These are phyloP conservation scores for Macroventuria anomochaeta DNA, from an alignment of 2,329 filamentous ascomycete genomes.

Conservation along the genomic window DNA sequence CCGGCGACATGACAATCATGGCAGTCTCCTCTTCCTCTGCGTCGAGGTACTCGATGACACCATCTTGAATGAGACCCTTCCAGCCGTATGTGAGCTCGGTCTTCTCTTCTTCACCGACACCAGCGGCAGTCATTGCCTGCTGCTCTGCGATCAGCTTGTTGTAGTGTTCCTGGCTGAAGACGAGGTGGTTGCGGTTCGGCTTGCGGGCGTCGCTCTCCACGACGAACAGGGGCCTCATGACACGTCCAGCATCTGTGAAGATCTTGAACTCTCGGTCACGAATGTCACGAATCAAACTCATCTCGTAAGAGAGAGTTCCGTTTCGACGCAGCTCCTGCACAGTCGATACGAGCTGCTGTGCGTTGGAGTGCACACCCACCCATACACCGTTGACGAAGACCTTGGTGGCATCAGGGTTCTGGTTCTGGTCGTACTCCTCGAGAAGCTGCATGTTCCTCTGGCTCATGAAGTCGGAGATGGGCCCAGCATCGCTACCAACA, in stretches of 20 bases:
- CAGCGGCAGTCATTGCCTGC: constrained; percentile 62
- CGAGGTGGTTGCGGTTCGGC: constrained; percentile 75
- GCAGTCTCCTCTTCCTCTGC: constrained; percentile 98
- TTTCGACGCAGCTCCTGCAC: constrained; percentile 80
- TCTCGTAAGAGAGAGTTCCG: constrained; percentile 86
- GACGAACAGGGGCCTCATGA: constrained; percentile 92
- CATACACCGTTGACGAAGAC: constrained; percentile 98
- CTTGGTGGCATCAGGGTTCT: constrained; percentile 90
- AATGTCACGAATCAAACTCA: constrained; percentile 94
- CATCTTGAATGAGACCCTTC: constrained; percentile 81
- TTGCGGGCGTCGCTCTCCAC: constrained; percentile 85
- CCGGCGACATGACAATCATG: constrained; percentile 99
- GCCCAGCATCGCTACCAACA: constrained; percentile 88
- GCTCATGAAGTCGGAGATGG: constrained; percentile 94
- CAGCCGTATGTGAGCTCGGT: constrained; percentile 76
- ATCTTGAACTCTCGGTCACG: constrained; percentile 98
- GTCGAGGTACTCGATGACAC: constrained; percentile 94
- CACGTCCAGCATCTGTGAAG: constrained; percentile 94
- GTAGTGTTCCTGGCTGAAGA: constrained; percentile 82
- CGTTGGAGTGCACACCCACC: constrained; percentile 93
- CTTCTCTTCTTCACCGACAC: constrained; percentile 65
- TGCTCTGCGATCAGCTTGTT: constrained; percentile 75
- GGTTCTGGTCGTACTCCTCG: constrained; percentile 76
- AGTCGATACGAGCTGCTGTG: constrained; percentile 80
- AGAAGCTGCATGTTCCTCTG: constrained; percentile 94